Evolutionary conservation across 352 stramenopile genomes (phyloP).

Genomic region (Phytophthora sansomeana): DNA sequence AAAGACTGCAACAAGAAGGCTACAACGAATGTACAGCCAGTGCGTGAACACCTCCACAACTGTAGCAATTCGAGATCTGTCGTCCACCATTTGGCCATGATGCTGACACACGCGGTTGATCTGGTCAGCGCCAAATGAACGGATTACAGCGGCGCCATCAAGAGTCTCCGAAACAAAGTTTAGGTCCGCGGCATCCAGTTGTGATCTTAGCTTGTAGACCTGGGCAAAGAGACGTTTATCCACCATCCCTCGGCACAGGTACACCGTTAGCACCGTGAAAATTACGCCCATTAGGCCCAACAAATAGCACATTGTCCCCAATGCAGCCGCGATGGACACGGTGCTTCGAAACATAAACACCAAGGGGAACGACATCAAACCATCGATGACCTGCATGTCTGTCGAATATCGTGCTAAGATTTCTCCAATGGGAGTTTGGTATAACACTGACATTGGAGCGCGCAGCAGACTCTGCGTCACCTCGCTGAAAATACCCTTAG

Average conservation of each 20-base stretch:
- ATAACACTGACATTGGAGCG: constrained; percentile 46
- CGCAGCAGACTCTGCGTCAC: constrained; percentile 41
- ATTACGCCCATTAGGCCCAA: constrained; percentile 32
- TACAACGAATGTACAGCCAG: constrained; percentile 49
- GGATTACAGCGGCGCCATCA: constrained; percentile 48
- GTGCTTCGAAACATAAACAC: constrained; percentile 42
- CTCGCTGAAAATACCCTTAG: constrained; percentile 37
- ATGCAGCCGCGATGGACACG: constrained; percentile 33
- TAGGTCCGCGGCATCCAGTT: constrained; percentile 38
- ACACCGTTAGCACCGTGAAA: constrained; percentile 34
- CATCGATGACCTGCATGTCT: constrained; percentile 45
- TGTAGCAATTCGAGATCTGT: constrained; percentile 38
- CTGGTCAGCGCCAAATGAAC: constrained; percentile 43
- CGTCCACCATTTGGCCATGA: constrained; percentile 45
- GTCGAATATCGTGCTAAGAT: constrained; percentile 46
- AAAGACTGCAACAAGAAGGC: constrained; percentile 40
- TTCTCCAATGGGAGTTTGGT: constrained; percentile 48
- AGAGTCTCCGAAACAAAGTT: constrained; percentile 53
- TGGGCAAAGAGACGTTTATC: constrained; percentile 47
- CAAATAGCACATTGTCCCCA: constrained; percentile 47
- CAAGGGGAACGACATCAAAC: constrained; percentile 40
- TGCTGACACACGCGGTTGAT: constrained; percentile 38
- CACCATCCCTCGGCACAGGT: constrained; percentile 41
- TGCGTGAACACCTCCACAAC: constrained; percentile 42
- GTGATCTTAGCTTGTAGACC: constrained; percentile 39